A percentile compares a stretch with the other conserved stretches of the same genome.
Evolutionary conservation across 768 basidiomycete genomes (phyloP).

Genomic region (Exidia glandulosa): DNA sequence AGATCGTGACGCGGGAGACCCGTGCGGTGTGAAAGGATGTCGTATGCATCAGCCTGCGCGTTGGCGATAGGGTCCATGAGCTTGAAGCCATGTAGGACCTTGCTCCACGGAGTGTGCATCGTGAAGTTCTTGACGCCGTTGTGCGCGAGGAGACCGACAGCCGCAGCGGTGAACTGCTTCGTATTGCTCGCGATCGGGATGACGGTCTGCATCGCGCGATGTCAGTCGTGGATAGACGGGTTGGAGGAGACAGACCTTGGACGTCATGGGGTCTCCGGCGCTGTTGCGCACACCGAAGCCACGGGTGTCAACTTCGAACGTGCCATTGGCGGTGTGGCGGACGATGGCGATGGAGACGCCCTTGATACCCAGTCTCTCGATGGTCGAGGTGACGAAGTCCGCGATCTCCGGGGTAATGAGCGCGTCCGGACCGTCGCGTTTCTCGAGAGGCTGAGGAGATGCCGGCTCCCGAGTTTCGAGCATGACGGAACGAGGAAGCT

Average conservation of each 20-base stretch:
- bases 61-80: neutral
- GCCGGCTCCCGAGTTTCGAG: neutral
- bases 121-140: neutral
- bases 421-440: neutral
- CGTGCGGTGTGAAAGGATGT: neutral
- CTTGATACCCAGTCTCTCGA: slow-evolving; percentile 1
- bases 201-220: neutral
- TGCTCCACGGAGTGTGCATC: neutral
- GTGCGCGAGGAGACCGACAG: neutral
- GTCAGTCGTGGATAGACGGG: neutral
- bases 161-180: neutral
- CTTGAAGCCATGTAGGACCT: neutral
- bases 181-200: neutral
- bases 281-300: slow-evolving; percentile 1
- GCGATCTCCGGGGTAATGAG: slow-evolving; percentile 1
- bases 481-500: neutral
- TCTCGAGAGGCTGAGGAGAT: neutral
- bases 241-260: neutral
- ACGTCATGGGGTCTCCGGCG: slow-evolving; percentile 1
- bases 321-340: neutral
- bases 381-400: neutral
- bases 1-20: neutral
- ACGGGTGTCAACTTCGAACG: slow-evolving; percentile 1
- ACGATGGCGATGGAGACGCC: slow-evolving; percentile 3
- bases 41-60: neutral